phyloP scores from a whole-genome alignment of 345 rosid species.

The Lumnitzera racemosa region DNA sequence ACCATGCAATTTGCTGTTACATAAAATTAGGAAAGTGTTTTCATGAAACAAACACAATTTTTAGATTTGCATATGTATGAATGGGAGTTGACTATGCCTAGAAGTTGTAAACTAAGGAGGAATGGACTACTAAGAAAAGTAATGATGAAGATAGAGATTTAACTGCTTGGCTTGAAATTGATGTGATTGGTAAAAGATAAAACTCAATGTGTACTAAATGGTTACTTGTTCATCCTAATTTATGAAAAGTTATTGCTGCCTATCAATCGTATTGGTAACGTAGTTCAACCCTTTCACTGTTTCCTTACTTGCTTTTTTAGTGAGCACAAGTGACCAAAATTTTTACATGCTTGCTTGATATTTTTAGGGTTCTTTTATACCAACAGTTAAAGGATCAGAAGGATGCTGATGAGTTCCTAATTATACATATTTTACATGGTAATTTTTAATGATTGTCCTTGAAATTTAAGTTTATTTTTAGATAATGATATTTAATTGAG shows the following conservation, averaged over 20 bases:
- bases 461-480: too few species aligned
- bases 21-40: too few species aligned
- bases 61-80: neutral
- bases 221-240: constrained; percentile 85
- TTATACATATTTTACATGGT: too few species aligned
- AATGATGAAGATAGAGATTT: too few species aligned
- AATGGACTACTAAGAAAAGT: neutral
- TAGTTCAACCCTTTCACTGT: too few species aligned
- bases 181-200: constrained; percentile 65
- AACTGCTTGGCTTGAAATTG: too few species aligned
- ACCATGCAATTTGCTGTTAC: too few species aligned
- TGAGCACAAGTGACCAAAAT: too few species aligned
- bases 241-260: constrained; percentile 67
- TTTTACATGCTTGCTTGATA: constrained; percentile 1
- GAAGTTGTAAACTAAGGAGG: neutral
- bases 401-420: constrained; percentile 89
- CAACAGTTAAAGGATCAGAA: constrained; percentile 69
- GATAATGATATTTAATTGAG: too few species aligned
- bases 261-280: neutral
- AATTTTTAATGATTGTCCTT: too few species aligned
- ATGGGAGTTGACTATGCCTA: too few species aligned
- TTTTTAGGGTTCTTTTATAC: constrained; percentile 71
- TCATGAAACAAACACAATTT: too few species aligned
- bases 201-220: constrained; percentile 94
- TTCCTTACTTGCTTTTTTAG: neutral